Conservation (phyloP, 257 asterid genomes). For the Solanum medicagineum region DNA sequence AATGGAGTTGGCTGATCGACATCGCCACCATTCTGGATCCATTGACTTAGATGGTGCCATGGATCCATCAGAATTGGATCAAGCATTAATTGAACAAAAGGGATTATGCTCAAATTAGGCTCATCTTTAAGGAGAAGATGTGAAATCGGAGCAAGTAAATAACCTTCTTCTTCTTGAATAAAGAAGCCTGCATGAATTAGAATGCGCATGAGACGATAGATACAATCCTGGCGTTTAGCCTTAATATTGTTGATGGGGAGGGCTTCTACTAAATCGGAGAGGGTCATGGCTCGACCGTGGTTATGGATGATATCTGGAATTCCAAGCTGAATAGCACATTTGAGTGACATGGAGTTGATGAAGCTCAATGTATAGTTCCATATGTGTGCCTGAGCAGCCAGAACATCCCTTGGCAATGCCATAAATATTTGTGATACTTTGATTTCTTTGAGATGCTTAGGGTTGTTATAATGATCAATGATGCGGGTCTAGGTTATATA, state of each 20-base stretch:
- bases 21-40: not conserved
- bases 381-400: no score
- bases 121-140: not conserved
- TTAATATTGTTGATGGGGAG: not conserved
- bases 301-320: slow-evolving; percentile 5
- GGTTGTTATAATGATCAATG: no score
- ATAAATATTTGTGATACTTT: no score
- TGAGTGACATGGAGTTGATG: slow-evolving; percentile 3
- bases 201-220: slow-evolving; percentile 2
- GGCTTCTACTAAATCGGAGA: not conserved
- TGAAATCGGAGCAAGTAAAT: not conserved
- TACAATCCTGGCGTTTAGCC: not conserved
- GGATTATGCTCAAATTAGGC: not conserved
- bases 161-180: not conserved
- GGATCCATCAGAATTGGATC: not conserved
- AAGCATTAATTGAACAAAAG: not conserved
- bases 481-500: no score
- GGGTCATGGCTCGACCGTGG: slow-evolving; percentile 4
- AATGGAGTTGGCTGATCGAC: not conserved
- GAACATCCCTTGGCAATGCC: no score
- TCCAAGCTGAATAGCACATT: slow-evolving; percentile 7
- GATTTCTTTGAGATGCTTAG: no score
- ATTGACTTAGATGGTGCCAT: not conserved
- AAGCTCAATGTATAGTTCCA: not conserved
- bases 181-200: slow-evolving; percentile 5